Conservation (phyloP, 2,329 filamentous ascomycete species). For the Raffaelea albimanens region DNA sequence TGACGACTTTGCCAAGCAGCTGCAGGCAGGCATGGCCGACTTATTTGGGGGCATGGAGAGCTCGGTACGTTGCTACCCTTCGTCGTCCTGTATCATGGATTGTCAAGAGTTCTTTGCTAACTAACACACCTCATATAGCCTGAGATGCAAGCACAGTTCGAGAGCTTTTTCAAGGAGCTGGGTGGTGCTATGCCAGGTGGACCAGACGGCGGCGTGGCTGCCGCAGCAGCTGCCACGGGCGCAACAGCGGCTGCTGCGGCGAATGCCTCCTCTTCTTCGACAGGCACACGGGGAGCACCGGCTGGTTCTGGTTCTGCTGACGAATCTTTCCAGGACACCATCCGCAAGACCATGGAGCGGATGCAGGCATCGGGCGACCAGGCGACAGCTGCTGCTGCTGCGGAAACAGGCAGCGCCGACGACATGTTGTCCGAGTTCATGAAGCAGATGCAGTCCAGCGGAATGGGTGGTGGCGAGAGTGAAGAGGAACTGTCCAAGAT, state of each 20-base stretch:
- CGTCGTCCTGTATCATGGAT: too few species aligned
- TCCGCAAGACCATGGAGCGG: slow-evolving; percentile 87
- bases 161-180: slow-evolving; percentile 67
- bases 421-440: slow-evolving; percentile 89
- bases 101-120: too few species aligned
- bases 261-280: slow-evolving; percentile 17
- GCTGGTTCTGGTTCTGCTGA: slow-evolving; percentile 13
- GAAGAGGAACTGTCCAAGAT: slow-evolving; percentile 92
- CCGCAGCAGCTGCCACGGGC: slow-evolving; percentile 25
- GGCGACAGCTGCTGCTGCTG: slow-evolving; percentile 68
- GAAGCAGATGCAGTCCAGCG: slow-evolving; percentile 67
- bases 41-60: slow-evolving; percentile 63
- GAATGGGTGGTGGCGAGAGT: slow-evolving; percentile 41
- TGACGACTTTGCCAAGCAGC: slow-evolving; percentile 71
- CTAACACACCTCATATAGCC: slow-evolving; percentile 27
- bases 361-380: slow-evolving; percentile 86
- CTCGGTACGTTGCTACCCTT: slow-evolving; percentile 43
- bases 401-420: slow-evolving; percentile 45
- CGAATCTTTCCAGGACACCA: slow-evolving; percentile 81
- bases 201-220: slow-evolving; percentile 12
- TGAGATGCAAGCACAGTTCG: slow-evolving; percentile 71
- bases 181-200: slow-evolving; percentile 28
- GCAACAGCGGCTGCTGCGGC: slow-evolving; percentile 13
- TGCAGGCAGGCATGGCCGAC: slow-evolving; percentile 85
- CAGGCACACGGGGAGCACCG: neutral